Base-by-base conservation (phyloP, 2,329 filamentous ascomycete species). In the Xylariaceae sp. region DNA sequence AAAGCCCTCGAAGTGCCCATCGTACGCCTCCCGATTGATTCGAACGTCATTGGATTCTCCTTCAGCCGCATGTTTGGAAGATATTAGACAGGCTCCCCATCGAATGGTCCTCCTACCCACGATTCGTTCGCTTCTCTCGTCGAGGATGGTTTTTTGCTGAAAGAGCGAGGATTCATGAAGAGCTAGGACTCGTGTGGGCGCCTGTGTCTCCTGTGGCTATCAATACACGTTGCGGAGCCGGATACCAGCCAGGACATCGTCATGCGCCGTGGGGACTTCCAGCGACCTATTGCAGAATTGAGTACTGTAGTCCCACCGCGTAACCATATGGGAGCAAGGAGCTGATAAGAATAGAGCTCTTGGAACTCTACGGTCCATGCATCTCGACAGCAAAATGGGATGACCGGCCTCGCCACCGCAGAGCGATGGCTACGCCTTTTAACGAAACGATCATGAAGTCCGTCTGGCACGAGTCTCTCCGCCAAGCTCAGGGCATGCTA, bases 381-480 rank as follows among this genome's bases (percentile, higher is more conserved):
- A 57, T 69, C n/a, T 67, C 61, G 1, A 69, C 65, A 0, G 66
- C 59, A 3, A 49, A 53, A 8, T 64, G 56, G 61, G 59, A 65
- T 4, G 63, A 67, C n/a, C 68, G 66, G 66, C 54, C 63, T 30
- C 65, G 65, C 5, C 67, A 69, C 22, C 62, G 66, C 0, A 68
- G 64, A 41, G 53, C 61, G 0, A 40, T 66, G 6, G 66, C 65
- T 0, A 47, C 63, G 2, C 65, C 65, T 0, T 68, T 68, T 48
- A 69, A 67, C 40, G 65, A 68, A 54, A 56, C 47, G 5, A 61
- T 62, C 9, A 68, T 64, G 59, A 53, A 55, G 5, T 63, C 57
- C n/a, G 67, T 68, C 10, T 69, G 67, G 66, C 56, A 55, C 1
- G 65, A 68, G 32, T 58, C 61, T 1, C 36, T 67, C 0, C 55